Conservation (phyloP, 192 early-diverging fungal genomes). For the Tieghemiomyces parasiticus region DNA sequence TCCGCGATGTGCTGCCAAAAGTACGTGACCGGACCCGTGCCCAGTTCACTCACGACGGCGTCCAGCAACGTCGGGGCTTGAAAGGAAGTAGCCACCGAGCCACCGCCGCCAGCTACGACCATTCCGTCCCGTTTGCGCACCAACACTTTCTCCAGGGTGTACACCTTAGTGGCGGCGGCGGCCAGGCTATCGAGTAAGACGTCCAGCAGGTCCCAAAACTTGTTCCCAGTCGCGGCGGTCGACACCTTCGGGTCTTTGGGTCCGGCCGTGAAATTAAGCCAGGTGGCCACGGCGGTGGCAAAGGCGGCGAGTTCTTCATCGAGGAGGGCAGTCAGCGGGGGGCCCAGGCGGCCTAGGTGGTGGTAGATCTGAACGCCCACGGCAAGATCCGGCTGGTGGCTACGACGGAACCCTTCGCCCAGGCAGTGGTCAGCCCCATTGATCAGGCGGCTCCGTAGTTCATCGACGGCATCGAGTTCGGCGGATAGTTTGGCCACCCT, state of each 20-base stretch:
- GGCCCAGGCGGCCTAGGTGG: neutral
- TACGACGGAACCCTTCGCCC: neutral
- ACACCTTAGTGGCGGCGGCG: neutral
- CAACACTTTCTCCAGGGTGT: neutral
- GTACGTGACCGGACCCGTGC: neutral
- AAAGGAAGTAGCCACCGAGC: neutral
- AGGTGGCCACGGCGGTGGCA: neutral
- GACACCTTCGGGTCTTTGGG: neutral
- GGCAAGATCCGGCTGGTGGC: neutral
- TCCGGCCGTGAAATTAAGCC: neutral
- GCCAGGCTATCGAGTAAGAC: neutral
- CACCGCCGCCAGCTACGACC: no score
- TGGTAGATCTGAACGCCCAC: slow-evolving; percentile 2
- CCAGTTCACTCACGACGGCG: neutral
- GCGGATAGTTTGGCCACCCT: neutral
- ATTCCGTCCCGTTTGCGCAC: neutral
- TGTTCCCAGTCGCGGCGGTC: neutral
- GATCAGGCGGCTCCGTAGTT: neutral
- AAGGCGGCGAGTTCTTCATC: neutral
- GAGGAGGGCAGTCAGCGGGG: neutral
- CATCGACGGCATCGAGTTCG: neutral
- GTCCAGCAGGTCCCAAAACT: slow-evolving; percentile 2
- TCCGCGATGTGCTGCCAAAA: slow-evolving; percentile 3
- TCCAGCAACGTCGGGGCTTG: neutral
- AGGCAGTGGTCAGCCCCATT: neutral